These are phyloP conservation scores for Epichloe glyceriae DNA, from an alignment of 2,329 filamentous ascomycete species.

Conservation along the genomic window DNA sequence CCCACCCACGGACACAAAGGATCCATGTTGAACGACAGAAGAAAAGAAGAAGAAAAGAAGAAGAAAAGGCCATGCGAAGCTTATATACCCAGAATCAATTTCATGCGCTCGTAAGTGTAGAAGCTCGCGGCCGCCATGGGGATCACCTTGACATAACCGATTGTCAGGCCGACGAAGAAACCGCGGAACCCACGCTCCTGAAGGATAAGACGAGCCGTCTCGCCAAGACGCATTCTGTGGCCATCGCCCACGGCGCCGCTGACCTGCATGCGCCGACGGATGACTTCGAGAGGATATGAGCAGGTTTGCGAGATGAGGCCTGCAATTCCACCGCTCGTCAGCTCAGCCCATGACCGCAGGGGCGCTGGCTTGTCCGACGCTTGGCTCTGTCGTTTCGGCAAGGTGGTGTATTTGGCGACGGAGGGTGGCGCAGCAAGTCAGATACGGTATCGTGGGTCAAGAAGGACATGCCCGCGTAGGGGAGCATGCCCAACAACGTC, in stretches of 20 bases:
- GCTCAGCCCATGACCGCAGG: slow-evolving; percentile 74
- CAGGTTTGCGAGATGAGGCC: slow-evolving; percentile 83
- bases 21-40: not conserved
- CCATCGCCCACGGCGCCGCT: slow-evolving; percentile 89
- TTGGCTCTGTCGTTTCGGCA: slow-evolving; percentile 45
- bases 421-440: slow-evolving; percentile 63
- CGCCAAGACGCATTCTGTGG: slow-evolving; percentile 59
- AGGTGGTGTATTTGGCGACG: slow-evolving; percentile 60
- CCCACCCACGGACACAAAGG: not conserved
- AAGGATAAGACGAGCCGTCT: slow-evolving; percentile 66
- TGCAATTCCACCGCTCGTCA: slow-evolving; percentile 71
- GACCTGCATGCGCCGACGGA: slow-evolving; percentile 89
- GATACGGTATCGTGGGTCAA: slow-evolving; percentile 85
- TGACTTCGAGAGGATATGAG: slow-evolving; percentile 88
- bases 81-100: slow-evolving; percentile 52
- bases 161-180: slow-evolving; percentile 86
- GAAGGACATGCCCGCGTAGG: slow-evolving; percentile 92
- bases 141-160: slow-evolving; percentile 89
- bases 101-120: slow-evolving; percentile 52
- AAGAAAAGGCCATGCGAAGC: not conserved
- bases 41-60: not conserved
- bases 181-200: slow-evolving; percentile 64
- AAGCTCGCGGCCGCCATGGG: slow-evolving; percentile 69
- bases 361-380: slow-evolving; percentile 52
- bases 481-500: slow-evolving; percentile 87